Evolutionary conservation across 2,329 filamentous ascomycete genomes (phyloP), one percentile per base, ranked within the genome.

Genomic region (Penicillium sp.): DNA sequence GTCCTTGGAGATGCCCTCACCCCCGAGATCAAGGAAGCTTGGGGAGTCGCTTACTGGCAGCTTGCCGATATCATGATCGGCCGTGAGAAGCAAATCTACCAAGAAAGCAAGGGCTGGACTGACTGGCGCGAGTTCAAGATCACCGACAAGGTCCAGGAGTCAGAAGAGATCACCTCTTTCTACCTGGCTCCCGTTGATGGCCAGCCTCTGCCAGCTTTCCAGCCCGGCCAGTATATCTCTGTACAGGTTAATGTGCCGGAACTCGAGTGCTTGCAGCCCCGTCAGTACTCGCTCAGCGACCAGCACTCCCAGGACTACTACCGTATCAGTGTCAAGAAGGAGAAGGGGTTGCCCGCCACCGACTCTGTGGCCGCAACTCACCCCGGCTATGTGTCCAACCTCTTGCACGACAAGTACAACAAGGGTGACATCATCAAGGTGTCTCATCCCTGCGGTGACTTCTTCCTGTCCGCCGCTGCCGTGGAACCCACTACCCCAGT

Each of bases 281-380:
- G 90, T 35, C 90, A 92, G 75, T 93, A 92, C 78, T 91, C 88
- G 28, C 82, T 93, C 63, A 89, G 86, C 70, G 89, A 91, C 65
- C 82, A 85, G 54, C 89, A 88, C 2, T 80, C 80, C 2, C 78
- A 83, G 9, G 82, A 86, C 54, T 84, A 87, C 76, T 90, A 91
- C 76, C 86, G 90, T 33, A 88, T 92, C 76, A 90, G 85, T 54
- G 84, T 93, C 60, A 91, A 91, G 82, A 85, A 83, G 62, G 89
- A 92, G 70, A 74, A 79, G 2, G 88, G 87, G 4, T 71, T 86
- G 15, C 78, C 82, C 53, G 53, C 78, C 53, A 73, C 79, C 2
- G 77, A 83, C n/a, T 77, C 81, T 1, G 54, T 76, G 50, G 80
- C 82, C 22, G 77, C 79, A 66, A 76, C 82, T 22, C 82, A 87